Percentiles rank a stretch among this genome's conserved stretches.
These are phyloP conservation scores for Pyrrhoderma lamaoense DNA, from an alignment of 1,284 basidiomycete species.

Conservation along the genomic window DNA sequence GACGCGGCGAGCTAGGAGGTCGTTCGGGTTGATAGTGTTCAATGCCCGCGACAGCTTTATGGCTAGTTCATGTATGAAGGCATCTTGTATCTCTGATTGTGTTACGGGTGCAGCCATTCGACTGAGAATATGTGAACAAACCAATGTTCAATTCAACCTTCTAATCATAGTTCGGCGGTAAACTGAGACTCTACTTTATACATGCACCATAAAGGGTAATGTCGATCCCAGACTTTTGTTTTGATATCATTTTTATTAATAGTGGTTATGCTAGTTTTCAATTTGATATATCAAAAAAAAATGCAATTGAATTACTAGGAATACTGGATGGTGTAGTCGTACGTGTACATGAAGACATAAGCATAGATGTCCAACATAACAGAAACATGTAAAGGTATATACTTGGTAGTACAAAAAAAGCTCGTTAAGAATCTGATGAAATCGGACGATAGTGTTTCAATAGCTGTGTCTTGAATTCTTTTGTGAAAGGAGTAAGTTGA, in stretches of 20 bases:
- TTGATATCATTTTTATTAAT: too few relatives aligned
- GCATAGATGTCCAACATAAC: conserved; percentile 9
- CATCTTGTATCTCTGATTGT: conserved; percentile 28
- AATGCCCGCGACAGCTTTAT: conserved; percentile 76
- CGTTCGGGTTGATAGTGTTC: conserved; percentile 77
- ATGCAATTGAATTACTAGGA: background rate
- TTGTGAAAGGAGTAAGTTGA: conserved; percentile 2
- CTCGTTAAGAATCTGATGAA: conserved; percentile 38
- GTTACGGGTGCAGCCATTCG: conserved; percentile 13
- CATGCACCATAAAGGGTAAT: too few relatives aligned
- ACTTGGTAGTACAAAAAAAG: background rate
- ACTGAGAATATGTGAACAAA: too few relatives aligned
- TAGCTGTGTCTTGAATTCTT: conserved; percentile 66
- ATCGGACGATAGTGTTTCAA: conserved; percentile 67
- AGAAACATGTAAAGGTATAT: conserved; percentile 2
- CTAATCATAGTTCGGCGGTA: too few relatives aligned
- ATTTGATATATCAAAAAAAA: conserved; percentile 1
- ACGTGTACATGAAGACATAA: conserved; percentile 9
- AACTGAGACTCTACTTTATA: too few relatives aligned
- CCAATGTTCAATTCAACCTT: too few relatives aligned
- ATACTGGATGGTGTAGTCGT: background rate
- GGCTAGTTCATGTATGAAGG: conserved; percentile 70
- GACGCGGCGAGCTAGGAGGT: conserved; percentile 70
- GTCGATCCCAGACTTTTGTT: too few relatives aligned
- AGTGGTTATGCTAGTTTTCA: too few relatives aligned